Evolutionary conservation across 768 basidiomycete genomes (phyloP).

Genomic region (Phaffia tasmanica): DNA sequence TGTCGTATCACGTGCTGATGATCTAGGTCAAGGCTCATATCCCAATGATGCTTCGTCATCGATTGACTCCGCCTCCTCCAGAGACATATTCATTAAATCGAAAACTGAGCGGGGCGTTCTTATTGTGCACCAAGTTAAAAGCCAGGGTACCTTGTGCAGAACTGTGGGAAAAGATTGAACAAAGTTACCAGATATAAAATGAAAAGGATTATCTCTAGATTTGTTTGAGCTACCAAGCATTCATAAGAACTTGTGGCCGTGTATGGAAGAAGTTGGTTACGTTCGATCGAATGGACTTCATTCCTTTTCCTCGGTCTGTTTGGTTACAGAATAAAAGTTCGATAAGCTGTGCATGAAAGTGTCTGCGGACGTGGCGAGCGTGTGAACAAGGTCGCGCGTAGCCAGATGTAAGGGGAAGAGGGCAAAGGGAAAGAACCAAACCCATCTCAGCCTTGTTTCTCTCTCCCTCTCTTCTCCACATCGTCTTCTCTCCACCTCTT

Average conservation of each 20-base stretch:
- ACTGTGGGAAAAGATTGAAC: slow-evolving; percentile 63
- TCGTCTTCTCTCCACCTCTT: neutral
- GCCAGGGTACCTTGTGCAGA: slow-evolving; percentile 61
- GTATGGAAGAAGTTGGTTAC: neutral
- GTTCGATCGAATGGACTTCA: neutral
- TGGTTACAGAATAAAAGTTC: no score
- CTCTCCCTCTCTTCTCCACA: slow-evolving; percentile 1
- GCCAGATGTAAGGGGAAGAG: neutral
- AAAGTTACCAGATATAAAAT: slow-evolving; percentile 33
- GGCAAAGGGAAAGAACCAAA: neutral
- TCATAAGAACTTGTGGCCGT: neutral
- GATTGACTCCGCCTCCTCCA: slow-evolving; percentile 80
- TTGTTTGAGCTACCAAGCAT: neutral
- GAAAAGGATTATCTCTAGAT: neutral
- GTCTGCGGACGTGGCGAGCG: slow-evolving; percentile 1
- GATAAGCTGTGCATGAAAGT: neutral
- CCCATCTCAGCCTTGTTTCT: neutral
- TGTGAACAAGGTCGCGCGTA: slow-evolving; percentile 2
- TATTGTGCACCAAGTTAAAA: slow-evolving; percentile 49
- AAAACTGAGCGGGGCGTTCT: slow-evolving; percentile 42
- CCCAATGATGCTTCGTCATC: slow-evolving; percentile 76
- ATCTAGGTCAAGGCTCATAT: slow-evolving; percentile 64
- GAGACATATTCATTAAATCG: slow-evolving; percentile 93
- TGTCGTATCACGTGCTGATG: neutral
- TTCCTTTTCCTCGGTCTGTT: neutral